Base-by-base conservation (phyloP, 2,329 filamentous ascomycete species). In the Fusarium stilboides region DNA sequence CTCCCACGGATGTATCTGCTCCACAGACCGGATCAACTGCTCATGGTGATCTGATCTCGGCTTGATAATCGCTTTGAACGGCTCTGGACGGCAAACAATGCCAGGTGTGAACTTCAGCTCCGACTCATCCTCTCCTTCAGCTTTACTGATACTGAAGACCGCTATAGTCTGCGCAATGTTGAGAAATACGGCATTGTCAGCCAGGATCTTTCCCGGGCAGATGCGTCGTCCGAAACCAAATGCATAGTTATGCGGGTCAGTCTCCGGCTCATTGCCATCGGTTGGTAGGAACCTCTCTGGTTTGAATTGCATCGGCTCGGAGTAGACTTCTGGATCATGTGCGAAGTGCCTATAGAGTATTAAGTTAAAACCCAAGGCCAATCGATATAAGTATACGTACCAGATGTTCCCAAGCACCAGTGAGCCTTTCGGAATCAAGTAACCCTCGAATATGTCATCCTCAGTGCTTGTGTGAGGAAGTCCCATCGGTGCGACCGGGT, bases 111-210 rank as follows among this genome's bases (percentile, higher is more conserved):
- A 70, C 12, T 20, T 13, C 10, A 60, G 34, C 19, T 61, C 22
- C 3, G 55, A n/a, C 2, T 57, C 33, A 14, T 28, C 36, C 26
- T 24, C 44, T 10, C 55, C 22, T 0, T 36, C 40, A 2, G 64
- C 36, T 6, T 42, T 59, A 4, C 44, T 62, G 7, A 86, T 78
- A 5, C 78, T 74, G 55, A 87, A 87, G 0, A 81, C 83, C 0
- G 85, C 78, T 5, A 88, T 75, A 0, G 79, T 74, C 42, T 83
- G 83, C 0, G 77, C 83, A 20, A 80, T 69, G 5, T 61, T 79
- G 15, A 80, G 64, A 46, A 74, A 81, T 0, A 80, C 19, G 3
- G 73, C 67, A 2, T 73, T 57, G 14, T 76, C 72, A 0, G 77
- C 78, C 3, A 81, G 59, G 12, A 74, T 62, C 3, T 73, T 67